These are phyloP conservation scores for Euphorbia peplus DNA, from an alignment of 345 rosid genomes.

Conservation along the genomic window DNA sequence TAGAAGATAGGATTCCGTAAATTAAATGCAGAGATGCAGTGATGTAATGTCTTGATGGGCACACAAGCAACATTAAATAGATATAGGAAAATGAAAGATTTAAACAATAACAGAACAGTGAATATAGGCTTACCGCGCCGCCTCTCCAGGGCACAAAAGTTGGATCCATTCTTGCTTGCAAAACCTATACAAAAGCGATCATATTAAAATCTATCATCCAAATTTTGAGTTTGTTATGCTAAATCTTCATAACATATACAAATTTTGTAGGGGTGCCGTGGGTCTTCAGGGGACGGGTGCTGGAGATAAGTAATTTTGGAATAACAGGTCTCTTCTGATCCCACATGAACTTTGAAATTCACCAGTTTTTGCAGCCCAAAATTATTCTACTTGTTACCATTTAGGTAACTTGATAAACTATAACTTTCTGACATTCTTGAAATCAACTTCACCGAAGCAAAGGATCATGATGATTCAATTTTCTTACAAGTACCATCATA, in stretches of 20 bases:
- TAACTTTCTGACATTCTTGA: not conserved
- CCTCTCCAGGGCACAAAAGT: constrained; percentile 79
- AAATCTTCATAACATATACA: not conserved
- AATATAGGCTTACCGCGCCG: constrained; percentile 60
- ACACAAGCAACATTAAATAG: not conserved
- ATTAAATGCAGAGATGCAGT: not conserved
- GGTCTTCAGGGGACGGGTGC: not conserved
- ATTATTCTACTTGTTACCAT: not conserved
- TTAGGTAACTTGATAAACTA: not conserved
- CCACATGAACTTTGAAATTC: not conserved
- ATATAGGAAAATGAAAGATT: not conserved
- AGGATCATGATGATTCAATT: not conserved
- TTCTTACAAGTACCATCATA: not conserved
- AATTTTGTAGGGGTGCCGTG: not conserved
- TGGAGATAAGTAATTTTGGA: not conserved
- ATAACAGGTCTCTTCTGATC: not conserved
- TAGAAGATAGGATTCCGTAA: too few relatives aligned
- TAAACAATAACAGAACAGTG: not conserved
- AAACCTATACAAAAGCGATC: constrained; percentile 41
- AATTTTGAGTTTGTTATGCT: too few relatives aligned
- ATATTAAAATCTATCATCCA: constrained; percentile 27
- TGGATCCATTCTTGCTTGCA: constrained; percentile 72
- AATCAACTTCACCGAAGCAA: not conserved
- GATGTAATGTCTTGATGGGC: not conserved
- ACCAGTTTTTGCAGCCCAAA: not conserved